Evolutionary conservation across 75 land plant species (phyloP).

Genomic region (Picea sitchensis): DNA sequence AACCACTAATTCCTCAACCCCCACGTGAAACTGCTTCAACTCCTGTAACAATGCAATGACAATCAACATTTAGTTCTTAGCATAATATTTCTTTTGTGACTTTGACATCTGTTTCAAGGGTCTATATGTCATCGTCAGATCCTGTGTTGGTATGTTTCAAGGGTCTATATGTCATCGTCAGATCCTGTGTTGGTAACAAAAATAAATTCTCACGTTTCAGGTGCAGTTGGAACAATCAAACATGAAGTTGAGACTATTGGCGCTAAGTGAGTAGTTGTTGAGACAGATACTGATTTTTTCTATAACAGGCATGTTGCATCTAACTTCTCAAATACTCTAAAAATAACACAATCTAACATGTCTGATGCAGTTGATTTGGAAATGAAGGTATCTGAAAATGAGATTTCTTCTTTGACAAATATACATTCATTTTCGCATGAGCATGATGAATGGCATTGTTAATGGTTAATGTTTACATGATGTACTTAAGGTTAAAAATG

Average conservation of each 20-base stretch:
- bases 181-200: no score
- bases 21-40: neutral
- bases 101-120: slow-evolving; percentile 37
- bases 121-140: slow-evolving; percentile 51
- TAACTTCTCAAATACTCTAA: neutral
- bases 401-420: slow-evolving; percentile 15
- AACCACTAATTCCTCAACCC: neutral
- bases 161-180: no score
- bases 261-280: slow-evolving; percentile 33
- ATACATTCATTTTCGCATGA: slow-evolving; percentile 13
- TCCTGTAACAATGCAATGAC: slow-evolving; percentile 1
- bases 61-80: slow-evolving; percentile 2
- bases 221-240: no score
- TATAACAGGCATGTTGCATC: slow-evolving; percentile 7
- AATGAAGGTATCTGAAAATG: neutral
- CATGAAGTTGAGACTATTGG: slow-evolving; percentile 51
- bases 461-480: no score
- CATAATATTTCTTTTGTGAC: neutral
- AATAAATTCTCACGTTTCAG: no score
- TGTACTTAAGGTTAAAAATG: no score
- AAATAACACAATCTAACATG: neutral
- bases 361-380: slow-evolving; percentile 9
- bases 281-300: slow-evolving; percentile 9
- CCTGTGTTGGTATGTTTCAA: no score
- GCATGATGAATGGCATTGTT: neutral